Evolutionary conservation across 2,329 filamentous ascomycete genomes (phyloP), one percentile per base, ranked within the genome.

Genomic region (Coleophoma eucalyptorum): DNA sequence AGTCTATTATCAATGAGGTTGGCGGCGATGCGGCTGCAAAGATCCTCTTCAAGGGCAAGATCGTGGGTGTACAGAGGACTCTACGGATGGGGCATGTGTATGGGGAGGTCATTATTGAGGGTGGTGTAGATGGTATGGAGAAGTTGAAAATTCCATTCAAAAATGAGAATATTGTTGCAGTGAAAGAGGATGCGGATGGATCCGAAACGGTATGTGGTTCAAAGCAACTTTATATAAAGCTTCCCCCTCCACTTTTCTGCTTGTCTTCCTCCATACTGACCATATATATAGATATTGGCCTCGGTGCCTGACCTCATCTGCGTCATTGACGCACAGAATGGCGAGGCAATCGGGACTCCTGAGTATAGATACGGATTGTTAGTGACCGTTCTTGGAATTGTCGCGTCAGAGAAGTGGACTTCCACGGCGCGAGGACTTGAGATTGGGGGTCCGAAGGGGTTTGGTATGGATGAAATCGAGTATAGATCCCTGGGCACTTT

Each of bases 161-260:
- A 68, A 88, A 88, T 64, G 84, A 88, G 62, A 88, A 87, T 58
- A 84, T 88, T 41, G 78, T 78, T 15, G 84, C 79, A 0, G 41
- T 51, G n/a, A 38, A 40, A n/a, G 52, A 50, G 34, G 47, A 44
- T 5, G 32, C 12, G 8, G 47, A 54, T 38, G 55, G 50, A 11
- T 54, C 15, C 32, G 53, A 53, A 43, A 52, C 46, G 15, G 50
- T 57, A 47, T 32, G 49, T 49, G 7, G 2, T 26, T 41, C 35
- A 18, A 5, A 10, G 15, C 5, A 4, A 13, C 21, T 13, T n/a
- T 11, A 10, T 26, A 4, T 10, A 6, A 33, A 19, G 12, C 15
- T 13, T 18, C 20, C 2, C 10, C 26, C 10, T 26, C 16, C 11
- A 13, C 71, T 80, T 51, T 80, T 76, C 0, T 65, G 78, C 11